Evolutionary conservation across 805 yeast genomes (phyloP).

Genomic region (Ogataea neopini): DNA sequence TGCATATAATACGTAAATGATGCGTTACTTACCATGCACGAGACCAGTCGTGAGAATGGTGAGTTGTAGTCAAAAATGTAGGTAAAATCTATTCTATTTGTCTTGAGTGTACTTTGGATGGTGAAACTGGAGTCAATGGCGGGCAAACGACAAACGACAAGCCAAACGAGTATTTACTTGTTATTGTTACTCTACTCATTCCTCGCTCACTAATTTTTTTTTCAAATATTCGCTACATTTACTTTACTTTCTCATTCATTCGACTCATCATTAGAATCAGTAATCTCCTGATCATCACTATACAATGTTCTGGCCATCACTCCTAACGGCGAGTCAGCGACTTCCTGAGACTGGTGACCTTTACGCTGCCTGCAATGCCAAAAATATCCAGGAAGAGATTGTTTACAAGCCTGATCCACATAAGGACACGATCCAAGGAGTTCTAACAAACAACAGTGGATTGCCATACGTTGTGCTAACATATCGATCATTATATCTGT

Average conservation of each 20-base stretch:
- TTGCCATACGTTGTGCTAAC: conserved; percentile 39
- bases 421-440: conserved; percentile 36
- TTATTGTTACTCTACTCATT: no score
- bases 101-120: no score
- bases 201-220: no score
- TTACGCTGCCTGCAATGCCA: conserved; percentile 13
- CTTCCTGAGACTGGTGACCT: conserved; percentile 31
- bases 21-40: no score
- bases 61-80: no score
- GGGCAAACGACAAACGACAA: background rate
- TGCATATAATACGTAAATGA: no score
- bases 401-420: conserved; percentile 28
- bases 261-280: background rate
- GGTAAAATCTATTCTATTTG: no score
- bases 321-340: conserved; percentile 24
- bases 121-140: no score
- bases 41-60: no score
- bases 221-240: no score
- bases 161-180: no score
- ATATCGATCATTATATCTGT: conserved; percentile 39
- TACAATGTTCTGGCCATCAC: conserved; percentile 37
- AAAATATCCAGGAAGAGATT: conserved; percentile 9
- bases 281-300: no score
- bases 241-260: background rate
- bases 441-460: conserved; percentile 22